A percentile compares a stretch with the other conserved stretches of the same genome.
Conservation (phyloP, 2,329 filamentous ascomycete genomes). For the Cladophialophora immunda region DNA sequence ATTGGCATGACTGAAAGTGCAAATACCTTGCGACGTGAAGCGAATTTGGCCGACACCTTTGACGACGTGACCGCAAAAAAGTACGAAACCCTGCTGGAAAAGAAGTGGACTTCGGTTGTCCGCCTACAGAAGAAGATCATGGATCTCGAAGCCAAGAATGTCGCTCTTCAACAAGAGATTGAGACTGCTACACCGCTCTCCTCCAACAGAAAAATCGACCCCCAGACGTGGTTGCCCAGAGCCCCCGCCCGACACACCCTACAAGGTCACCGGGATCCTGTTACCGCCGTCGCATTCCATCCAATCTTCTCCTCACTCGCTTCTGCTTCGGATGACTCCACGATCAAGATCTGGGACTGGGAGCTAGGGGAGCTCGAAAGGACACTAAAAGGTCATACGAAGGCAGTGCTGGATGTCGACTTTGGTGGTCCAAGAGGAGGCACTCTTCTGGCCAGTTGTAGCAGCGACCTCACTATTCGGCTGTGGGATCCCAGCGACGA, state of each 20-base stretch:
- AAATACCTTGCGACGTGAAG: constrained; percentile 76
- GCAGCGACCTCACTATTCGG: constrained; percentile 90
- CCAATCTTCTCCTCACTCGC: constrained; percentile 90
- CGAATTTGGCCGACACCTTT: constrained; percentile 76
- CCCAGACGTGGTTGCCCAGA: constrained; percentile 84
- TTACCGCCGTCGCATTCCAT: constrained; percentile 91
- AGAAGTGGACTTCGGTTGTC: constrained; percentile 98
- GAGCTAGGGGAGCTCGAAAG: constrained; percentile 89
- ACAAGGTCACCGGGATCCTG: constrained; percentile 79
- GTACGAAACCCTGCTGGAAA: constrained; percentile 92
- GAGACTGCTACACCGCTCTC: constrained; percentile 83
- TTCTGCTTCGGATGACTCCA: constrained; percentile 89
- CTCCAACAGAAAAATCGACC: constrained; percentile 81
- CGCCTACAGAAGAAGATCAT: constrained; percentile 97
- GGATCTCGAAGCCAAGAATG: constrained; percentile 83
- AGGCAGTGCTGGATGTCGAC: constrained; percentile 85
- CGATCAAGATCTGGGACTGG: constrained; percentile 98
- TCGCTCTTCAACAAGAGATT: constrained; percentile 79
- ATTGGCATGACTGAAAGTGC: constrained; percentile 76
- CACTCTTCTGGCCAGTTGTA: constrained; percentile 82
- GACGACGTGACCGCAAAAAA: constrained; percentile 87
- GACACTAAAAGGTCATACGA: constrained; percentile 92
- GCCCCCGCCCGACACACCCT: constrained; percentile 82
- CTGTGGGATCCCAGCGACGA: constrained; percentile 92
- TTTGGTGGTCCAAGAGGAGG: constrained; percentile 85